phyloP scores from a whole-genome alignment of 1,284 basidiomycete genomes.

The Puccinia novopanici region DNA sequence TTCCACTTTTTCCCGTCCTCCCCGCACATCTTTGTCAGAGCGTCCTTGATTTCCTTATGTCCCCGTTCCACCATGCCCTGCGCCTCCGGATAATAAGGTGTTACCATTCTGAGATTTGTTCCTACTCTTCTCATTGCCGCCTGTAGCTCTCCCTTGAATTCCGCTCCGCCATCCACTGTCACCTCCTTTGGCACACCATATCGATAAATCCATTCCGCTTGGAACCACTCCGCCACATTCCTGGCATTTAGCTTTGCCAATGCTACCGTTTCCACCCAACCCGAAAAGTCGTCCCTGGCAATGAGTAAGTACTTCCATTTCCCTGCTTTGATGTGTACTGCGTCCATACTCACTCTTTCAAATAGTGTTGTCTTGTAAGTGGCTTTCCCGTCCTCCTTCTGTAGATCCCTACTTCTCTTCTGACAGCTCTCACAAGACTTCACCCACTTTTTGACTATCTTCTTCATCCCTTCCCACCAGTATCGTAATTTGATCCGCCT shows the following conservation, averaged over 20 bases:
- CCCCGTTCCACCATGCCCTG: no score
- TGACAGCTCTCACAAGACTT: not conserved
- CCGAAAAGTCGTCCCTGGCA: slow-evolving; percentile 33
- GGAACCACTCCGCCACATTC: slow-evolving; percentile 9
- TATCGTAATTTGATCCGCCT: not conserved
- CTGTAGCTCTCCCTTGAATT: not conserved
- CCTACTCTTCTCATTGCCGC: not conserved
- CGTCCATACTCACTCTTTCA: not conserved
- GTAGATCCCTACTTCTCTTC: not conserved
- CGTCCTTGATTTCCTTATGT: slow-evolving; percentile 7
- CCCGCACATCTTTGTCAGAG: slow-evolving; percentile 18
- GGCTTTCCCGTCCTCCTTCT: not conserved
- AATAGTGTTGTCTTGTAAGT: not conserved
- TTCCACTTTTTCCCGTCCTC: slow-evolving; percentile 20
- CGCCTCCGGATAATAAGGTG: slow-evolving; percentile 14
- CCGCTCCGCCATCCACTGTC: slow-evolving; percentile 14
- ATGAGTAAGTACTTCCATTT: slow-evolving; percentile 16
- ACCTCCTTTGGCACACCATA: slow-evolving; percentile 10
- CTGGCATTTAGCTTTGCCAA: not conserved
- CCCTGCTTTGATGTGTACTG: slow-evolving; percentile 12
- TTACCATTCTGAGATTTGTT: not conserved
- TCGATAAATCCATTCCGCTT: slow-evolving; percentile 11
- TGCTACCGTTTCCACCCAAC: not conserved
- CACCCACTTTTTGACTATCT: not conserved
- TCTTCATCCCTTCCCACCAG: slow-evolving; percentile 20